Percentiles rank a stretch among this genome's conserved stretches.
These are phyloP conservation scores for Asterionellopsis glacialis DNA, from an alignment of 108 stramenopile genomes.

Conservation along the genomic window DNA sequence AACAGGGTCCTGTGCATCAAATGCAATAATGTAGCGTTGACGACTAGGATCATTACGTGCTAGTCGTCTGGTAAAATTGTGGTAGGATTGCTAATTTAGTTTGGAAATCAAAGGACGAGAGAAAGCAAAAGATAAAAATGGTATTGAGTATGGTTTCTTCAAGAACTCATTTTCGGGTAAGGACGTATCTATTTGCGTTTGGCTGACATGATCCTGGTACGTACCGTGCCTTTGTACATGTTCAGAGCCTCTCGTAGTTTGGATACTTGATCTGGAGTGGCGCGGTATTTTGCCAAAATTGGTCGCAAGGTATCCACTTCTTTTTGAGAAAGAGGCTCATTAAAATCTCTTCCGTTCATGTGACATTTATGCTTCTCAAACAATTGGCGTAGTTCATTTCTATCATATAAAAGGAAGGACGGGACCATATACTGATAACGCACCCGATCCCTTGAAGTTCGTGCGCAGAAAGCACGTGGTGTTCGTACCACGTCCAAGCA, in stretches of 20 bases:
- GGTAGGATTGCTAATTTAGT: conserved; percentile 30
- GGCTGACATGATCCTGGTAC: too few species aligned
- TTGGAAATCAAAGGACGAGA: conserved; percentile 29
- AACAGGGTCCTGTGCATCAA: conserved; percentile 66
- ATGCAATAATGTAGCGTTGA: conserved; percentile 72
- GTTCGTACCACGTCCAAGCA: conserved; percentile 79
- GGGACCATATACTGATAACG: conserved; percentile 98
- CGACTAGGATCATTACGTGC: conserved; percentile 56
- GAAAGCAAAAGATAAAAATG: conserved; percentile 52
- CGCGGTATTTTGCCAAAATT: conserved; percentile 44
- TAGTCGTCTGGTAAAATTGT: conserved; percentile 75
- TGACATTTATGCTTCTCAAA: conserved; percentile 20
- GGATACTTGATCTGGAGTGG: conserved; percentile 43
- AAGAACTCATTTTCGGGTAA: too few species aligned
- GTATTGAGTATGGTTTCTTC: conserved; percentile 50
- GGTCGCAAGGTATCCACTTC: conserved; percentile 32
- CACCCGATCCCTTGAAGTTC: conserved; percentile 83
- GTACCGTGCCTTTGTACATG: conserved; percentile 81
- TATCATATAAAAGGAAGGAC: conserved; percentile 60
- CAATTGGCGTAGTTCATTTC: conserved; percentile 31
- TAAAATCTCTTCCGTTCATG: conserved; percentile 22
- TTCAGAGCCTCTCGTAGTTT: conserved; percentile 50
- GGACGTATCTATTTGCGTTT: too few species aligned
- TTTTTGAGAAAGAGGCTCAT: conserved; percentile 33
- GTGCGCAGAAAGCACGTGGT: conserved; percentile 87